Evolutionary conservation across 768 basidiomycete species (phyloP), one percentile per base, ranked within the genome.

Genomic region (Phylloporus rhodoxanthus): DNA sequence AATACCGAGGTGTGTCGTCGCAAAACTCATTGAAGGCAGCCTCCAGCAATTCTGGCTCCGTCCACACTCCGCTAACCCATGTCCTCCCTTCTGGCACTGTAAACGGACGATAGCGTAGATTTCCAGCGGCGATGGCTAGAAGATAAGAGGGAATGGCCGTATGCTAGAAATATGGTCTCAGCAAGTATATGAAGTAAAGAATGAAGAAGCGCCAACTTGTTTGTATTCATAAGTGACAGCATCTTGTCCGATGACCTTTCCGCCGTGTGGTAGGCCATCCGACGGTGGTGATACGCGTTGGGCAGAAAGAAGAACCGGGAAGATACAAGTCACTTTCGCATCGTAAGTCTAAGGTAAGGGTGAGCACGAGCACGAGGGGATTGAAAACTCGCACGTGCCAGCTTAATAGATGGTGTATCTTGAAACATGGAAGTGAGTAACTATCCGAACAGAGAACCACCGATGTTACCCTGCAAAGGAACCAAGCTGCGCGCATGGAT

Each of bases 331-430:
- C 19, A 96, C 87, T 51, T 66, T 75, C 0, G 94, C 90, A n/a
- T 79, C 75, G 61, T 95, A 97, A n/a, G 83, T 93, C 80, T 91
- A 53, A 29, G 8, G 36, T 4, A 5, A 15, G 11, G 11, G 21
- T 59, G 1, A 59, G 11, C 10, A 28, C 3, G 21, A 4, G 36
- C 11, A 28, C 14, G 28, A 0, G 4, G 0, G 21, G 10, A 3
- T 28, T 2, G 13, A 42, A 8, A 34, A 2, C n/a, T 11, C 2
- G n/a, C 1, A 69, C 80, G 46, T 57, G 84, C 89, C 45, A 88
- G 77, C 69, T 97, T 97, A 51, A 88, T 82, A 1, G 87, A 85
- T 3, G 94, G 88, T 0, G 86, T 87, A 62, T 98, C 94, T 85
- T 15, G 14, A 19, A 29, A 15, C 14, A 7, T 4, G 10, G 29